Evolutionary conservation across 805 yeast genomes (phyloP), one percentile per base, ranked within the genome.

Genomic region (Hanseniaspora taiwanica): DNA sequence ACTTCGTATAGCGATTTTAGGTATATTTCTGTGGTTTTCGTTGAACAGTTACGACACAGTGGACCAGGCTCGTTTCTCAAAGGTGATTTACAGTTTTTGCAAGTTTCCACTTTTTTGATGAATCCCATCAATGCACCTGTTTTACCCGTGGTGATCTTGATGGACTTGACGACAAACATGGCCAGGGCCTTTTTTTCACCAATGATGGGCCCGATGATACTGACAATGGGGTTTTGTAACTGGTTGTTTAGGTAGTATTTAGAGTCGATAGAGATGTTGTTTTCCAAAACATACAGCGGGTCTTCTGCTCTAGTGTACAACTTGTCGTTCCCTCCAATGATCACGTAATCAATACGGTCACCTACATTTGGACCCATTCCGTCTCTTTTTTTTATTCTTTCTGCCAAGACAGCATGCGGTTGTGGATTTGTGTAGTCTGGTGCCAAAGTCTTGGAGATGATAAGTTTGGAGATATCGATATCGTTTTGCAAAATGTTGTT

Each of bases 331-430:
- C 84, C 78, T 4, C 84, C 79, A 49, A 83, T 80, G 44, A 91
- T 87, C 27, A 91, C 98, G 56, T 89, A 91, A 5, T 97, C 97
- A 24, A 91, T 97, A 63, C 99, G 82, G 57, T 91, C 99, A 43
- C 99, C 99, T 37, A 91, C 71, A 10, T 85, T 77, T 3, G 98
- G 98, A 1, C 98, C 98, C 6, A 94, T 81, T 19, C 99, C 99
- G 55, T 91, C 99, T 66, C 99, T 79, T 56, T 86, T 85, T 40
- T 78, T 72, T 96, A 91, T 91, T 51, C 96, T 71, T 52, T 87
- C 95, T 0, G 98, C 96, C 35, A 91, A 69, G 49, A 89, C 96
- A 21, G 87, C 94, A 59, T 91, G 99, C 0, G 98, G 96, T 59
- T 91, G 98, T 46, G 91, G 94, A 21, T 87, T 94, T 3, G 95